Percentiles rank a stretch among this genome's conserved stretches.
These are phyloP conservation scores for Sporothrix protearum DNA, from an alignment of 2,329 filamentous ascomycete genomes.

Conservation along the genomic window DNA sequence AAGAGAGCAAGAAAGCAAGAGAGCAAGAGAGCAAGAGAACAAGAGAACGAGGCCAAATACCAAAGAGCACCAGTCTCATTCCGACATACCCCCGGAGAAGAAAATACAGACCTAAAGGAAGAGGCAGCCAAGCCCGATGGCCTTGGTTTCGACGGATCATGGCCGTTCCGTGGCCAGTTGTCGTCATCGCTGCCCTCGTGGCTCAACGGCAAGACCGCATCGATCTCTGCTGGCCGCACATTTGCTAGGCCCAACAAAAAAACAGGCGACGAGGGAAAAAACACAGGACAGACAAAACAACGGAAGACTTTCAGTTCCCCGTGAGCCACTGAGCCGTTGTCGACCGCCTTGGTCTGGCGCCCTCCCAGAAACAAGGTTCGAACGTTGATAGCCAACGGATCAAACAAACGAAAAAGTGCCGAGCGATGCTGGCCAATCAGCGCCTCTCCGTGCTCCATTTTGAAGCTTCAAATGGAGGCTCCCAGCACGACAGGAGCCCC, in stretches of 20 bases:
- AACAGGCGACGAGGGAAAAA: not conserved
- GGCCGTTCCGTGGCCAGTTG: slow-evolving; percentile 5
- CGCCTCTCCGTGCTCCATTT: not conserved
- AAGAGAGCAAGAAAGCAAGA: not conserved
- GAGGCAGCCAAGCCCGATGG: not conserved
- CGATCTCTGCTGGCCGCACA: not conserved
- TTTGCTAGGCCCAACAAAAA: not conserved
- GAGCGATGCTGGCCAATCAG: slow-evolving; percentile 3
- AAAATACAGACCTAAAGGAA: not conserved
- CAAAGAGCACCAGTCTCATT: not conserved
- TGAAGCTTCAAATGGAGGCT: not conserved
- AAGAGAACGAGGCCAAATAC: not conserved
- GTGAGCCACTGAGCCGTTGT: slow-evolving; percentile 1
- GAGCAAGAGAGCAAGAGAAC: not conserved
- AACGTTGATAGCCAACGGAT: slow-evolving; percentile 14
- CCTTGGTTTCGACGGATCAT: not conserved
- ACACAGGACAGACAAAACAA: not conserved
- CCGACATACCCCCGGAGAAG: too few relatives aligned
- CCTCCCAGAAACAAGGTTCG: not conserved
- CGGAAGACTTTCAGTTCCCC: not conserved
- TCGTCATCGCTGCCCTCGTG: slow-evolving; percentile 4
- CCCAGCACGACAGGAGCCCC: not conserved
- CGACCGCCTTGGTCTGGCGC: not conserved
- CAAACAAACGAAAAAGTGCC: slow-evolving; percentile 6
- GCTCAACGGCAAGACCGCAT: not conserved